These are phyloP conservation scores for Hymenoscyphus occultus DNA, from an alignment of 2,329 filamentous ascomycete genomes.

Conservation along the genomic window DNA sequence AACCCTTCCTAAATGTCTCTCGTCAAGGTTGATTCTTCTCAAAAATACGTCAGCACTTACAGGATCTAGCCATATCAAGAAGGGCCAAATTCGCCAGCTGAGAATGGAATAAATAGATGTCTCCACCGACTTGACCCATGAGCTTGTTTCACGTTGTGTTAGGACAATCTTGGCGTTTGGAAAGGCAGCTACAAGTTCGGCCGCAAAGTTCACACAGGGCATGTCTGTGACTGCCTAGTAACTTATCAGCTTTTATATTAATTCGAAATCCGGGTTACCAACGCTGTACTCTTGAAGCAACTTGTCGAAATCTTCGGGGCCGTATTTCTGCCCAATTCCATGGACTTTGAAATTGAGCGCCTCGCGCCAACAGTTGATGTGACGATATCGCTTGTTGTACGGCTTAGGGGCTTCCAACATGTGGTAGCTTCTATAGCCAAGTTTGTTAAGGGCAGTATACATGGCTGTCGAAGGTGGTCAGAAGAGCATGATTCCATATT, in stretches of 20 bases:
- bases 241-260: not conserved
- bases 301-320: constrained; percentile 10
- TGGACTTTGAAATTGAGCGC: constrained; percentile 1
- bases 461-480: not conserved
- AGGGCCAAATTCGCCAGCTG: not conserved
- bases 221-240: constrained; percentile 10
- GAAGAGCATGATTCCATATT: not conserved
- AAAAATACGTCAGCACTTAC: not conserved
- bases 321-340: constrained; percentile 4
- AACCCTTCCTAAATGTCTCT: not conserved
- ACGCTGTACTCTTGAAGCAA: constrained; percentile 5
- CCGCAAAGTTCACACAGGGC: constrained; percentile 12
- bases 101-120: not conserved
- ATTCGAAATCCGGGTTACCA: not conserved
- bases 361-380: constrained; percentile 8
- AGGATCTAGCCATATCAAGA: not conserved
- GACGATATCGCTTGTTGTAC: not conserved
- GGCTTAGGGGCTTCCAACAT: not conserved
- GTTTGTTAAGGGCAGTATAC: constrained; percentile 6
- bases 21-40: no score
- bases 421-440: constrained; percentile 7
- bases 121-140: constrained; percentile 6
- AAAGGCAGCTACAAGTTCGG: constrained; percentile 9
- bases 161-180: constrained; percentile 9
- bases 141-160: not conserved